Conservation (phyloP, 2,329 filamentous ascomycete genomes). For the Nemania sp. region DNA sequence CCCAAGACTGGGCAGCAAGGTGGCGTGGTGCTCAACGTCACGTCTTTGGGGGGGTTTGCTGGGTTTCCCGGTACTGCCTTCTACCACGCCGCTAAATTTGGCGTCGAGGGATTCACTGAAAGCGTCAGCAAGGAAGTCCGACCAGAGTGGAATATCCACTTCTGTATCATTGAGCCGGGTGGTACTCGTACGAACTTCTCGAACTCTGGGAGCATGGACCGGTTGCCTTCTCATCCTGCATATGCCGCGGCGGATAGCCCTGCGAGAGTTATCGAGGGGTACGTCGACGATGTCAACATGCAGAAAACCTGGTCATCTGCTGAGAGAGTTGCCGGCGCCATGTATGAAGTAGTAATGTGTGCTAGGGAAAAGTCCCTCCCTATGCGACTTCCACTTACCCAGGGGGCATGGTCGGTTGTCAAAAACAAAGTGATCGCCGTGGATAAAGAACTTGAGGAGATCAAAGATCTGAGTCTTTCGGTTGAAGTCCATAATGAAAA, state of each 20-base stretch:
- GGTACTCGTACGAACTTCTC: conserved; percentile 38
- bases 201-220: conserved; percentile 25
- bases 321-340: conserved; percentile 34
- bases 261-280: conserved; percentile 26
- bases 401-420: conserved; percentile 36
- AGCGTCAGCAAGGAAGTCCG: conserved; percentile 39
- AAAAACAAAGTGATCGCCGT: conserved; percentile 35
- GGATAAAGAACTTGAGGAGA: conserved; percentile 37
- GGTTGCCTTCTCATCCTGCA: conserved; percentile 31
- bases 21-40: conserved; percentile 42
- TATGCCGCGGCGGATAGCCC: conserved; percentile 37
- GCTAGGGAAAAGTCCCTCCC: conserved; percentile 34
- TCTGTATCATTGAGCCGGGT: conserved; percentile 42
- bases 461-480: conserved; percentile 37
- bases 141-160: conserved; percentile 44
- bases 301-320: conserved; percentile 37
- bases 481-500: conserved; percentile 39
- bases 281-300: conserved; percentile 26
- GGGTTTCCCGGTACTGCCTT: conserved; percentile 41
- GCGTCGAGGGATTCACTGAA: conserved; percentile 41
- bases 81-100: conserved; percentile 46
- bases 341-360: conserved; percentile 38
- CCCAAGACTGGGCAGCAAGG: conserved; percentile 40
- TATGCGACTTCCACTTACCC: conserved; percentile 33
- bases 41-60: conserved; percentile 40